A percentile compares a stretch with the other conserved stretches of the same genome.
These are phyloP conservation scores for Penicillium flavigenum DNA, from an alignment of 495 filamentous ascomycete species.

Conservation along the genomic window DNA sequence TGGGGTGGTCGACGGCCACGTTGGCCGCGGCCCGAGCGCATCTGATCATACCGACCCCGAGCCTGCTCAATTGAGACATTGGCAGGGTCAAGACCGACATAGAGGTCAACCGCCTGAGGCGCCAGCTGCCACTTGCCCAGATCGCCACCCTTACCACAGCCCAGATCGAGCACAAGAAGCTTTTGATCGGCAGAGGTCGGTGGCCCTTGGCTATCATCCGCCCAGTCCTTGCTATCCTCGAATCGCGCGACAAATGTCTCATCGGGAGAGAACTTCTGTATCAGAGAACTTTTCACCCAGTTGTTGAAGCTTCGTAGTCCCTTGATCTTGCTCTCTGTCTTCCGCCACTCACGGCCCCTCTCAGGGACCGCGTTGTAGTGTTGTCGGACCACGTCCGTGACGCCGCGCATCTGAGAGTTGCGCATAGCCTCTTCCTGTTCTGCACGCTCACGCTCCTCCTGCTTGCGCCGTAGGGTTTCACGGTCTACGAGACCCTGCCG, in stretches of 20 bases:
- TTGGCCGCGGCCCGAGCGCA: constrained; percentile 60
- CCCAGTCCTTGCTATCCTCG: constrained; percentile 44
- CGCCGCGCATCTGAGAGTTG: constrained; percentile 50
- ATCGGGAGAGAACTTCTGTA: constrained; percentile 91
- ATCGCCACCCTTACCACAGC: constrained; percentile 96
- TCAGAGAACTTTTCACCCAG: constrained; percentile 95
- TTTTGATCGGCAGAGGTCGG: constrained; percentile 46
- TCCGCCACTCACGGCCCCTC: constrained; percentile 89
- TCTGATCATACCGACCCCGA: constrained; percentile 72
- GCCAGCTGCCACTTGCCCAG: constrained; percentile 92
- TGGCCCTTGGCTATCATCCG: constrained; percentile 51
- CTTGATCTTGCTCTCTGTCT: constrained; percentile 89
- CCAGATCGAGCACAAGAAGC: constrained; percentile 83
- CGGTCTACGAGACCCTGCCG: constrained; percentile 70
- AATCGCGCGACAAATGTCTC: constrained; percentile 60
- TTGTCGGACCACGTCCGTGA: constrained; percentile 81
- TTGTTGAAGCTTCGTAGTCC: constrained; percentile 95
- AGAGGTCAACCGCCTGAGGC: constrained; percentile 79
- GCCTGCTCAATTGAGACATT: constrained; percentile 90
- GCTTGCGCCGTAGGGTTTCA: constrained; percentile 65
- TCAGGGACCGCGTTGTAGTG: constrained; percentile 94
- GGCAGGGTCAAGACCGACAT: constrained; percentile 90
- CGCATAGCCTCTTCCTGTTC: constrained; percentile 53
- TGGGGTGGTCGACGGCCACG: constrained; percentile 57
- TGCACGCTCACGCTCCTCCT: constrained; percentile 63